Base-by-base conservation (phyloP, 768 basidiomycete genomes). In the Lactifluus pinguis region DNA sequence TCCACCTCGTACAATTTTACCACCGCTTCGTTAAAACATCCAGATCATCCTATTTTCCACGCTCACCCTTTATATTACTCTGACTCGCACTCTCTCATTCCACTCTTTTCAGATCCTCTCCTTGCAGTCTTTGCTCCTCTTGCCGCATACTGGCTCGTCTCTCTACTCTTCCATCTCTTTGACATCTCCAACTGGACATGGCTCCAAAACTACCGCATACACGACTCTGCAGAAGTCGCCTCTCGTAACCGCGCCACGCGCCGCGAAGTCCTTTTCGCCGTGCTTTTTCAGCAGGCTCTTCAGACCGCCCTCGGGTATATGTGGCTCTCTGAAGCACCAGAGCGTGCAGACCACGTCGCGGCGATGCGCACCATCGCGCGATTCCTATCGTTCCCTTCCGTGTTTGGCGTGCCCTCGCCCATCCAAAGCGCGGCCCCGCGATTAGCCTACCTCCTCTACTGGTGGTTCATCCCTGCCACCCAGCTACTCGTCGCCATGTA, bases 401-500 rank as follows among this genome's bases (percentile, higher is more conserved):
- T 34, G 0, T 69, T 70, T 58, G 65, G 69, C 29, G 32, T 79
- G n/a, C 67, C 82, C 65, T 66, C 80, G n/a, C 67, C 81, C 65
- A 66, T 69, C 32, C 60, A 36, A 15, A 68, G 71, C 61, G 82
- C 75, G 3, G 72, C 72, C 7, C 66, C 77, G 19, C 67, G 68
- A 19, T 48, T 77, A 15, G 78, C 85, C 15, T 80, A 86, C 69
- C 80, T 80, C 69, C 65, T 85, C 17, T 99, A 98, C 72, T 99
- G 95, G 95, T 99, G 94, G 92, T 84, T 77, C 5, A 83, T 94
- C 4, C 97, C 97, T 0, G 66, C 73, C 2, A 69, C 77, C 9
- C 93, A 93, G 73, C 74, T 95, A 38, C 64, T 89, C 0, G 74
- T 83, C 32, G 93, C 92, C 13, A 86, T 93, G 95, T 98, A 69